Evolutionary conservation across 1,284 basidiomycete species (phyloP).

Genomic region (Schizophyllum commune): DNA sequence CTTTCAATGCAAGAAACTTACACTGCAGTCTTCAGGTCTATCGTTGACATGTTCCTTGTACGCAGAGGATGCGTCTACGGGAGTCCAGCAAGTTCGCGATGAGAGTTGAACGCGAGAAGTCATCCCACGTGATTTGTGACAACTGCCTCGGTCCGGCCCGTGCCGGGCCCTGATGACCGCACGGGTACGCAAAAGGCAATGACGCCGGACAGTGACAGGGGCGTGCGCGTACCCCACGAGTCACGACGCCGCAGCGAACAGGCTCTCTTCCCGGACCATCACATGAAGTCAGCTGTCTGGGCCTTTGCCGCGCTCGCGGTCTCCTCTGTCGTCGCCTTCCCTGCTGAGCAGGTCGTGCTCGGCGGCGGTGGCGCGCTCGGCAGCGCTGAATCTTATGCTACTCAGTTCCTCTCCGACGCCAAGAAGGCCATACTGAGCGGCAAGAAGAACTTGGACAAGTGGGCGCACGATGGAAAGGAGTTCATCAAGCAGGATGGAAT

Average conservation of each 20-base stretch:
- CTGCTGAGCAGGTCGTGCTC: constrained; percentile 11
- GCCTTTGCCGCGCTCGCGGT: neutral
- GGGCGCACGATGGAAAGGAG: constrained; percentile 50
- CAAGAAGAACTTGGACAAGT: constrained; percentile 44
- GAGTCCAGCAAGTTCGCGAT: neutral
- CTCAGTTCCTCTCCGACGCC: constrained; percentile 30
- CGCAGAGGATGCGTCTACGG: neutral
- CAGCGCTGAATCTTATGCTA: constrained; percentile 1
- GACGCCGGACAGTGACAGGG: neutral
- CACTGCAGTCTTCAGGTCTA: neutral
- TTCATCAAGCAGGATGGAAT: constrained; percentile 60
- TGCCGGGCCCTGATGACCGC: too few relatives aligned
- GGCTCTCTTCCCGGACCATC: neutral
- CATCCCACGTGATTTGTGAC: neutral
- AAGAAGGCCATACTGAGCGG: constrained; percentile 33
- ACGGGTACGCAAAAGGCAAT: neutral
- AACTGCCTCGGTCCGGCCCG: too few relatives aligned
- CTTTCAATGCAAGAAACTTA: neutral
- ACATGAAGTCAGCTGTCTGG: neutral
- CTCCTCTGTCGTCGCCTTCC: constrained; percentile 10
- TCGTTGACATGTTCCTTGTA: neutral
- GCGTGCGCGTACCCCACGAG: neutral
- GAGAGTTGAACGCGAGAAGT: neutral
- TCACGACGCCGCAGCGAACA: neutral
- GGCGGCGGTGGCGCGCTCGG: constrained; percentile 6